Base-by-base conservation (phyloP, 352 stramenopile species). In the Salisapilia sapeloensis region DNA sequence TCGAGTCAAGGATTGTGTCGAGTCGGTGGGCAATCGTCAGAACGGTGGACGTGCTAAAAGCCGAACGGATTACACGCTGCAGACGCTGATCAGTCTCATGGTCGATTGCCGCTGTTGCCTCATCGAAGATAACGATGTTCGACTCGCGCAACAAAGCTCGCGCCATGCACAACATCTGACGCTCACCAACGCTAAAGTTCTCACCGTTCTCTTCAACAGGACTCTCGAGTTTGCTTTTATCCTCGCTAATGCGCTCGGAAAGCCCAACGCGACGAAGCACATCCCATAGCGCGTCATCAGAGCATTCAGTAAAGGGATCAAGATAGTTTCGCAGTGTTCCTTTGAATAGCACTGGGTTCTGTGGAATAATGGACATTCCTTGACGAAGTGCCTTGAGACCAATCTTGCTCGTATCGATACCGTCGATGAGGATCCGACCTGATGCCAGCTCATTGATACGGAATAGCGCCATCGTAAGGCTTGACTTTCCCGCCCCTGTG, bases 1-100 rank as follows among this genome's bases (percentile, higher is more conserved):
- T 92, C 29, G 85, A 95, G 53, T 97, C 92, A 33, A 97, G 94
- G 43, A 99, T 87, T 12, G 94, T 97, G 40, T 98, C 81, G 12
- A 99, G 54, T 1, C 94, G 74, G 58, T 99, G 93, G 13, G 94
- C 94, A 38, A 99, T 95, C 2, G 92, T 96, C 15, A 99, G 40
- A 14, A 98, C 59, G 1, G 96, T 99, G 29, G 80, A 95, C 23
- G 79, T 42, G 13, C 47, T 38, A 44, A 99, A 98, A 38, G 74
- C 67, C 16, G 56, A 48, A 25, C 67, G 65, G 46, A 98, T 82
- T 27, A 90, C 61, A 6, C 52, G 45, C 57, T 89, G 75, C 15
- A 93, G 36, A 25, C 53, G 39, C 25, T 44, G 42, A 32, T 86
- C 74, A 6, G 64, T 96, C 9, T 60, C 67, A 42, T 90, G 71